Base-by-base conservation (phyloP, 2,329 filamentous ascomycete species). In the Exophiala spinifera region DNA sequence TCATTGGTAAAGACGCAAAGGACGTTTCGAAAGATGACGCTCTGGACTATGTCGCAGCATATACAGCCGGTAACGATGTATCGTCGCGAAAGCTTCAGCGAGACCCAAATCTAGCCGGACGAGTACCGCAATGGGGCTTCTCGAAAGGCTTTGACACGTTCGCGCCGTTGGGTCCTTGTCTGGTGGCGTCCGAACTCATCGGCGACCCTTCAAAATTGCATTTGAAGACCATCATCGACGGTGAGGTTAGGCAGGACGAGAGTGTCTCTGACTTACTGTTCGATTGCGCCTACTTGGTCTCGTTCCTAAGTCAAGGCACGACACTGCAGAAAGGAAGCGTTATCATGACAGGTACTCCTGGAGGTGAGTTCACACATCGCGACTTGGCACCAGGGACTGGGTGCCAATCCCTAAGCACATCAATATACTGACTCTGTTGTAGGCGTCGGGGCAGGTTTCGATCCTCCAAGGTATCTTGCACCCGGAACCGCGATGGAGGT, bases 361-460 rank as follows among this genome's bases (percentile, higher is more conserved):
- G 71, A 1, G 74, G 75, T 58, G 19, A 36, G 56, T 46, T 25
- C 21, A 28, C 36, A 19, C 3, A 11, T 25, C 23, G 10, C 28
- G 28, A 31, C 28, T 31, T 10, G 11, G 28, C 4, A 8, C 7
- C 28, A 31, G 23, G 7, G 3, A 25, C 23, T 7, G 33, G 33
- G 23, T 10, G 44, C n/a, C 13, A 28, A 14, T 6, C 25, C 21
- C 10, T 20, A n/a, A 39, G 15, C 15, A n/a, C 21, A 43, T n/a
- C n/a, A 42, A 43, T 46, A 34, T 19, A 31, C 25, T 3, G 3
- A 33, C 23, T 44, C 4, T n/a, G 36, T 21, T 6, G n/a, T 33
- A 58, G 58, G 59, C 39, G 73, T 77, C 15, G 74, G 74, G 0
- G 72, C 72, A 50, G 76, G 76, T 0, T 65, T 80, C 17, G 67